Base-by-base conservation (phyloP, 2,329 filamentous ascomycete species). In the Fusarium anthophilum region DNA sequence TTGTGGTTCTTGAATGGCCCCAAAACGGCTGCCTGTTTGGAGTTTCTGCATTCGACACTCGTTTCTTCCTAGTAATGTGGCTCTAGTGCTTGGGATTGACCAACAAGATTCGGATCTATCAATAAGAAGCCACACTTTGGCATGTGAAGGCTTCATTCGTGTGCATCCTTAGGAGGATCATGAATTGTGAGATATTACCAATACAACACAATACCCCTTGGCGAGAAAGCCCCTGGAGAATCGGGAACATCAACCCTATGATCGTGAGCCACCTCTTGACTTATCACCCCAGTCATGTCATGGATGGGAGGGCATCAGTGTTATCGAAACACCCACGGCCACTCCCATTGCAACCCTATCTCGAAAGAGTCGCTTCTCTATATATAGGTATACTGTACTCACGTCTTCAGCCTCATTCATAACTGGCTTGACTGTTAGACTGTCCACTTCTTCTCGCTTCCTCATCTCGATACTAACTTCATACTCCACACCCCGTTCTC, bases 351-450 rank as follows among this genome's bases (percentile, higher is more conserved):
- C 59, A 56, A 74, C 72, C 51, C 51, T 72, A 48, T 66, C 37
- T 69, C 39, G 37, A 48, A 37, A 35, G 44, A 41, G 58, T 67
- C 53, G 38, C 44, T 58, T 43, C 24, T 47, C 44, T 48, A 26
- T 26, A 24, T 20, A 63, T 47, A 35, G 32, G 37, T 47, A 20
- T 51, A 32, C 32, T 35, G 32, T 32, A 59, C 63, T 72, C 54
- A 51, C 48, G 58, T 60, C 55, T 47, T 74, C 72, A 75, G 68
- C 63, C 72, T 74, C 72, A 72, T 74, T 72, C 68, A 69, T 74
- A 44, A 47, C 35, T 60, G 66, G 48, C 45, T 60, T 58, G 43
- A 53, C 35, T 53, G 38, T 63, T 60, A 50, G 43, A 53, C 44
- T 53, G 38, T 63, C 60, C 44, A 71, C 54, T 63, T 43, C 48